Percentiles rank a stretch among this genome's conserved stretches.
These are phyloP conservation scores for Serendipita indica DNA, from an alignment of 768 basidiomycete species.

Conservation along the genomic window DNA sequence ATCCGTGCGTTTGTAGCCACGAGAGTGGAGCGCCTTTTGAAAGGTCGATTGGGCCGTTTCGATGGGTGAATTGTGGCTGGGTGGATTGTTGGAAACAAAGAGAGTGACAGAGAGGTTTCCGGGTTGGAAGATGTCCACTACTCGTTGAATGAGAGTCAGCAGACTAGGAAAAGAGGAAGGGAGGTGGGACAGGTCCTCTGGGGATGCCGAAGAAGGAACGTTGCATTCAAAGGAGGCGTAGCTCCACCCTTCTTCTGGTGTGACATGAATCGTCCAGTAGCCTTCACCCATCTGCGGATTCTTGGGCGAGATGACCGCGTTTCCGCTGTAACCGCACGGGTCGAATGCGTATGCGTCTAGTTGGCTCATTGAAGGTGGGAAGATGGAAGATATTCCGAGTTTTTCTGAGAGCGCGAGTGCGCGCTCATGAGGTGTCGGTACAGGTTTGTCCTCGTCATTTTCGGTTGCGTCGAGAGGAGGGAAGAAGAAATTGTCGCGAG, in stretches of 20 bases:
- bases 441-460: conserved; percentile 10
- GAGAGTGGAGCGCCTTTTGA: conserved; percentile 39
- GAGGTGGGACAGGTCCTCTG: conserved; percentile 19
- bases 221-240: conserved; percentile 99
- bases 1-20: conserved; percentile 68
- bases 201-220: conserved; percentile 37
- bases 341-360: conserved; percentile 88
- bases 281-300: conserved; percentile 44
- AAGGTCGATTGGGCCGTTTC: conserved; percentile 66
- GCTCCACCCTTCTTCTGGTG: conserved; percentile 94
- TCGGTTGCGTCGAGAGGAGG: conserved; percentile 20
- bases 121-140: conserved; percentile 88
- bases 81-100: conserved; percentile 43
- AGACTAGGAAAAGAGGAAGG: conserved; percentile 52
- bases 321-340: conserved; percentile 93
- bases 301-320: conserved; percentile 51
- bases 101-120: conserved; percentile 72
- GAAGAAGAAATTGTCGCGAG: conserved; percentile 66
- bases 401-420: conserved; percentile 47
- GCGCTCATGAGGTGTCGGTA: conserved; percentile 32
- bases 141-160: conserved; percentile 66
- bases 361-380: conserved; percentile 61
- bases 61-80: conserved; percentile 30
- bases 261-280: conserved; percentile 97
- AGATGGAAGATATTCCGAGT: conserved; percentile 69